Evolutionary conservation across 805 yeast species (phyloP), one percentile per base, ranked within the genome.

Genomic region (Sugiyamaella floridensis): DNA sequence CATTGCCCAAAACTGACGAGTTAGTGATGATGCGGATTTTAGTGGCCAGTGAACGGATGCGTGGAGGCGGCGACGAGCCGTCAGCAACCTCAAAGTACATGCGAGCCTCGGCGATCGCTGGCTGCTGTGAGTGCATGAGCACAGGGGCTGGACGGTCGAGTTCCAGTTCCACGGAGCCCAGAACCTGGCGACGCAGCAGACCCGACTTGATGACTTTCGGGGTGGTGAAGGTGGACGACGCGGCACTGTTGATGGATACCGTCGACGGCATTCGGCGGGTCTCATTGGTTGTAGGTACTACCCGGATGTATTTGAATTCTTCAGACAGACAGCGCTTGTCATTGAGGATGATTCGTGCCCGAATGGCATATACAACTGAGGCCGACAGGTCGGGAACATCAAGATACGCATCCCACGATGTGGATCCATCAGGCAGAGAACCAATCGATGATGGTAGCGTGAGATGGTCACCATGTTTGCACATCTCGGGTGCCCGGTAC

Each of bases 391-490:
- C 58, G 3, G 51, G 18, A 2, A 55, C 29, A 15, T 50, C 58
- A 12, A 19, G 20, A 12, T 40, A 20, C 8, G 49, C 20, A 32
- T 44, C 51, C 8, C 29, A 19, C 15, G 29, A 12, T 12, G 45
- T 16, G 45, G 28, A 32, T 12, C 32, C 47, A 2, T 47, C 47
- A 5, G 53, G 46, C 16, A 45, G 40, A 1, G 52, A 26, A 6
- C 57, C 58, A 1, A 55, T 15, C 3, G 58, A 52, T 4, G 58
- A 48, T 7, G 58, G 58, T 22, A 52, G 47, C 1, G 18, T 2
- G 3, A 20, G 29, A 14, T 55, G 58, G 4, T 20, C 40, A 18
- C 47, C 52, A 12, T 45, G 48, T 26, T 45, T 49, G 43, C 55
- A 53, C 16, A 26, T 26, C 10, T 40, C 48, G 14, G 34, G 43